phyloP scores from a whole-genome alignment of 2,329 filamentous ascomycete genomes.

The Fusarium decemcellulare region DNA sequence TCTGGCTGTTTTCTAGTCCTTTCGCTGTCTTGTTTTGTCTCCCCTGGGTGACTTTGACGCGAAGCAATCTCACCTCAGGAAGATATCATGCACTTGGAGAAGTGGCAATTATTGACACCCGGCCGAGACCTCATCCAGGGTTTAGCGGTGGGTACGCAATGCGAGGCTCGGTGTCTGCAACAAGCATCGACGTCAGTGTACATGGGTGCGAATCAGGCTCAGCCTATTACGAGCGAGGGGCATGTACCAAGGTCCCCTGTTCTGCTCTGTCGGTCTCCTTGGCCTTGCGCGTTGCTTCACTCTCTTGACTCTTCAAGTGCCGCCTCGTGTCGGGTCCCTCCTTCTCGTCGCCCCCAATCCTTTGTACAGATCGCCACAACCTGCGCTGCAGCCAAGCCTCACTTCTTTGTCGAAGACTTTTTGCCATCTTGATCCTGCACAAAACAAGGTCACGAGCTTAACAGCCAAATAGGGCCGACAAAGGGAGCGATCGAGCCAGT shows the following conservation, averaged over 20 bases:
- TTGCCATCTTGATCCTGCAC: constrained; percentile 4
- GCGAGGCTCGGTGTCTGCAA: constrained; percentile 14
- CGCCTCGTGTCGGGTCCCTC: constrained; percentile 1
- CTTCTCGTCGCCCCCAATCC: background rate
- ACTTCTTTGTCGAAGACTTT: constrained; percentile 1
- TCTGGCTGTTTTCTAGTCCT: background rate
- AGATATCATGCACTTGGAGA: constrained; percentile 37
- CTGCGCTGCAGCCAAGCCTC: constrained; percentile 34
- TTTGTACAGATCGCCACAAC: constrained; percentile 12
- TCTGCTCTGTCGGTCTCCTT: constrained; percentile 12
- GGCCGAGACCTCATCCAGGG: background rate
- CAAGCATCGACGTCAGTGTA: constrained; percentile 33
- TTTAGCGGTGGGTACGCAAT: constrained; percentile 14
- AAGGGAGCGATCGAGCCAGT: constrained; percentile 3
- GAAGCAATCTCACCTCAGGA: constrained; percentile 21
- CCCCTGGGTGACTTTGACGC: background rate
- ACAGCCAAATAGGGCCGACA: constrained; percentile 8
- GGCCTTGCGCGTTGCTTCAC: constrained; percentile 21
- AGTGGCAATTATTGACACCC: constrained; percentile 7
- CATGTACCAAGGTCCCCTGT: constrained; percentile 4
- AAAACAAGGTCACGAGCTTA: constrained; percentile 8
- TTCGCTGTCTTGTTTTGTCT: background rate
- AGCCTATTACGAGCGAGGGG: constrained; percentile 31
- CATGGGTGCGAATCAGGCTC: constrained; percentile 31
- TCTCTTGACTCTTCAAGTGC: background rate